Base-by-base conservation (phyloP, 2,329 filamentous ascomycete genomes). In the Ceratocystis albifundus region DNA sequence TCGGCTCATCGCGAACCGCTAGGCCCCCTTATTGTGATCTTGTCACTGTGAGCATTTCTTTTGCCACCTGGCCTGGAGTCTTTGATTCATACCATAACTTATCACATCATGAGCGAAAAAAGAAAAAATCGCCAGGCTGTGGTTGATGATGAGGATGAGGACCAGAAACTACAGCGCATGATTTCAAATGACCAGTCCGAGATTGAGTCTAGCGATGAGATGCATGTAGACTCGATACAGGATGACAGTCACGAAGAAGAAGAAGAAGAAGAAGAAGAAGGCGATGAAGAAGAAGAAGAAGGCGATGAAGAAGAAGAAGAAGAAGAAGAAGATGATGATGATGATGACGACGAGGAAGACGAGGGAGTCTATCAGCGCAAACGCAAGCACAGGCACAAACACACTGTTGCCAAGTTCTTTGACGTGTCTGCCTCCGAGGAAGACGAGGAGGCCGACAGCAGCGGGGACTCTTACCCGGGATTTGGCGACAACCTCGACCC, bases 371-470 rank as follows among this genome's bases (percentile, higher is more conserved):
- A 36, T 12, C 20, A 25, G 28, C 17, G 46, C 63, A 22, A 20
- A 46, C 22, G 63, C 20, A 28, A 10, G n/a, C 20, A 55, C 62
- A 36, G 32, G 57, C 36, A 17, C 15, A 28, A 20, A 59, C n/a
- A 36, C n/a, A 65, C 53, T 25, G 57, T 36, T 25, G 44, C 62
- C 10, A 2, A 12, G n/a, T 66, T 66, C 45, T 66, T 66, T 45
- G 65, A 62, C 15, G 41, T 41, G 30, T 61, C 57, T 20, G 65
- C 65, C 15, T 66, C 65, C 3, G 65, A 66, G 48, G 53, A 66
- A 32, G 65, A 66, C 3, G 3, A 12, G 4, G 17, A 59, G 30
- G 28, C 55, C 15, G 8, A 10, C 5, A 28, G 48, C 15, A 7
- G 28, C 3, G 8, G 5, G 12, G 48, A 53, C 22, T 25, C 22